Evolutionary conservation across 2,329 filamentous ascomycete species (phyloP), one percentile per base, ranked within the genome.

Genomic region (Aspergillus sp.): DNA sequence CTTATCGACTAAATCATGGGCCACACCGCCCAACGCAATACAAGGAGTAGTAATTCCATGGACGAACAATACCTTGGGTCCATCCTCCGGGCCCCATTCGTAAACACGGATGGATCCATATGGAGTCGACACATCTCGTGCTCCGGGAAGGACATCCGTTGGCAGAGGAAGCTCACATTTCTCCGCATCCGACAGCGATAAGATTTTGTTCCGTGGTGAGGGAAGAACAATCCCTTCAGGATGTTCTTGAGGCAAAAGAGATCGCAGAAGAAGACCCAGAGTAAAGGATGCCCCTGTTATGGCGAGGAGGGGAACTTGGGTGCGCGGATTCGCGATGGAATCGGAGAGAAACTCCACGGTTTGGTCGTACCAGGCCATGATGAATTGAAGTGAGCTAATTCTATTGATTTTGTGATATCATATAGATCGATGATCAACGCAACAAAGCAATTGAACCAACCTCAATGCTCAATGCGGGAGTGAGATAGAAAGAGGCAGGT

Each of bases 41-140:
- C 82, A 83, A 0, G 89, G 88, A 5, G 88, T 93, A 39, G 82
- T 86, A 56, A 93, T 90, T 5, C 89, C 89, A 63, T 91, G 89
- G 11, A 94, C 68, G 27, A 94, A 69, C 10, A 94, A 68, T 1
- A 91, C 81, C 57, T 83, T 89, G 27, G 81, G 76, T 1, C 87
- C 88, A 31, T 76, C 69, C 46, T 81, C 75, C 0, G 86, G 85
- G 0, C 89, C 89, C 77, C 84, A 93, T 71, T 94, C 89, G 60
- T 89, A 91, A 3, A 88, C 82, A 37, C 83, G 73, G 48, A 88
- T 78, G 5, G 70, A 79, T 11, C 88, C 88, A 59, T 88, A 90
- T 2, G 69, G 69, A 6, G 59, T 66, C 4, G 57, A 50, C 11
- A 93, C 81, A 60, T 89, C 80, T 45, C 86, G 76, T 0, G 71